Base-by-base conservation (phyloP, 2,329 filamentous ascomycete genomes). In the Neocatenulostroma microsporum region DNA sequence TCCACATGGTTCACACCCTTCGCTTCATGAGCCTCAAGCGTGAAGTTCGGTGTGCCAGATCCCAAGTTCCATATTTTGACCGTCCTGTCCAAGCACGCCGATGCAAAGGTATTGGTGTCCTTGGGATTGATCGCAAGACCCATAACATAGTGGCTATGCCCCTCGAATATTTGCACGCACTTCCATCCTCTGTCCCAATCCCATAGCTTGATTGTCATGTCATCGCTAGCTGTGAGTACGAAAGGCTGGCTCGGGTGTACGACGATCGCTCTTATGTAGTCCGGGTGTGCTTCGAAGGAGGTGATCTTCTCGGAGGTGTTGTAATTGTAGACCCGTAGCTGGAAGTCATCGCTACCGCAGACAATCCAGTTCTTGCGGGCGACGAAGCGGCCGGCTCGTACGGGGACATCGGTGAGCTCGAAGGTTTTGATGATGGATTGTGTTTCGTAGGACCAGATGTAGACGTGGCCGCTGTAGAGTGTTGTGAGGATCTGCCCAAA, bases 161-260 rank as follows among this genome's bases (percentile, higher is more conserved):
- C 91, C 62, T 96, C 89, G 56, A 95, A 98, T 29, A 94, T 78
- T 62, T 94, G 87, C 21, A 96, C 85, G 59, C 89, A 96, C 63
- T 95, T 94, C 91, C 91, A 98, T 51, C 79, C 79, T 64, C 91
- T 93, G 54, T 98, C 91, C 91, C 91, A 98, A 62, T 98, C 88
- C 88, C 91, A 98, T 34, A 95, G 73, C 73, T 91, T 94, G 60
- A 95, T 94, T 39, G 87, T 94, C 87, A 94, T 94, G 61, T 95
- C 88, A 82, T 95, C 88, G 47, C 84, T 91, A 47, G 91, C 91
- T 37, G 91, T 98, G 42, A 98, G 73, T 36, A 96, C 85, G 56
- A 95, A 96, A 1, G 91, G 88, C 59, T 94, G 87, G 29, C 87
- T 87, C 5, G 91, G 91, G 62, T 98, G 91, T 24, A 98, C 85